phyloP scores from a whole-genome alignment of 2,329 filamentous ascomycete genomes.

The Verticillium nubilum region DNA sequence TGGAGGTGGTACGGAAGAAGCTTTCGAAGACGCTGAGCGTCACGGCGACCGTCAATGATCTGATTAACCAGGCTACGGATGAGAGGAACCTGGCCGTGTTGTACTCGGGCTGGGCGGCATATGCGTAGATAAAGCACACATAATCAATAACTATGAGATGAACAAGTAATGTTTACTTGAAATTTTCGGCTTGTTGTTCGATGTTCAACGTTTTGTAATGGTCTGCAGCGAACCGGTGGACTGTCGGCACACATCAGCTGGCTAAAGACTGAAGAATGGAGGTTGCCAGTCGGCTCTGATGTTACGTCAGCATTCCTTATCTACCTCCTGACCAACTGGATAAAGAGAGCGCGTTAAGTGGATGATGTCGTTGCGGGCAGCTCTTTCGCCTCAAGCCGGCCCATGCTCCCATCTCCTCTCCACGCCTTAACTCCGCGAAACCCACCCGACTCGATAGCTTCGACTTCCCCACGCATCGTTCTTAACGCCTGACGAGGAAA shows the following conservation, averaged over 20 bases:
- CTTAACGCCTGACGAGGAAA: not conserved
- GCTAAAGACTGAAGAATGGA: no score
- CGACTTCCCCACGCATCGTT: not conserved
- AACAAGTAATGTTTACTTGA: no score
- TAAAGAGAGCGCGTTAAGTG: not conserved
- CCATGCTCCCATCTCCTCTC: not conserved
- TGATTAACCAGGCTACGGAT: constrained; percentile 94
- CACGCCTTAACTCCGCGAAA: not conserved
- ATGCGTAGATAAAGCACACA: not conserved
- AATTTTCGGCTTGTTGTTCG: no score
- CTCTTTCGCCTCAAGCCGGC: not conserved
- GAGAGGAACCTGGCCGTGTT: constrained; percentile 87
- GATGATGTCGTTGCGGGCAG: not conserved
- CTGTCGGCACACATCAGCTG: no score
- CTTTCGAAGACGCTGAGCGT: constrained; percentile 90
- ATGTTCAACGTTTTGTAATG: no score
- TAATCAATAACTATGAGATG: no score
- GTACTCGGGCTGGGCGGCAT: constrained; percentile 60
- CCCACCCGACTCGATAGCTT: not conserved
- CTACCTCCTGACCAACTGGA: not conserved
- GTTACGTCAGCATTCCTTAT: not conserved
- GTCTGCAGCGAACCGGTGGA: no score
- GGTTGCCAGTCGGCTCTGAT: no score
- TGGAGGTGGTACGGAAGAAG: constrained; percentile 95
- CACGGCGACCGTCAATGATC: constrained; percentile 89